Base-by-base conservation (phyloP, 2,329 filamentous ascomycete genomes). In the Rasamsonia emersonii region DNA sequence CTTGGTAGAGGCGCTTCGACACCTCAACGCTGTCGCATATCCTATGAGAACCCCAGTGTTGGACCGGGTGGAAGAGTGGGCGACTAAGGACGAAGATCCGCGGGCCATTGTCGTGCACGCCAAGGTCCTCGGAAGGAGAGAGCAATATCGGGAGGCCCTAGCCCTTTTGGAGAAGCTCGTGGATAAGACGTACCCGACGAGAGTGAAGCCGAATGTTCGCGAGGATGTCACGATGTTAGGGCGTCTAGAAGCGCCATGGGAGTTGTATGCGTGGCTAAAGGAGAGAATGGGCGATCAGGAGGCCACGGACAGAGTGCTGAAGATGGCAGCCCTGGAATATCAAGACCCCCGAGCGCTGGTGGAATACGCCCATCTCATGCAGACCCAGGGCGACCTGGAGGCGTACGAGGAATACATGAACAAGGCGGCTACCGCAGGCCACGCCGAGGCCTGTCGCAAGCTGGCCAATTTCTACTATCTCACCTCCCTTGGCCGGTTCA, bases 401-500 rank as follows among this genome's bases (percentile, higher is more conserved):
- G 30, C 32, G 19, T 60, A 61, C 31, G 58, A 61, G 38, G 40
- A 54, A 32, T 54, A 42, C 33, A 52, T 62, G 51, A 42, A 26
- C 24, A 50, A 50, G 32, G 53, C 54, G 17, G 59, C 58, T 1
- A 46, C 49, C 9, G 34, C 43, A 3, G 50, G 51, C 5, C 25
- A 56, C 20, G n/a, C 20, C 2, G 35, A 43, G 4, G 54, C 58
- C 3, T 55, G 51, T 36, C 36, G 46, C n/a, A 49, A 46, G 18
- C 42, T 62, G 6, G 59, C 47, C 3, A 54, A 58, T 27, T 54
- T 54, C 35, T 63, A 62, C 37, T 56, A 49, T 31, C 50, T 46
- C 25, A 58, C 43, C 5, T 50, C 23, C n/a, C 40, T 42, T 9
- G 49, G 51, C 3, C 33, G 38, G 18, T 45, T 47, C 18, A 43